Conservation (phyloP, 2,329 filamentous ascomycete species). For the Talaromyces funiculosus region DNA sequence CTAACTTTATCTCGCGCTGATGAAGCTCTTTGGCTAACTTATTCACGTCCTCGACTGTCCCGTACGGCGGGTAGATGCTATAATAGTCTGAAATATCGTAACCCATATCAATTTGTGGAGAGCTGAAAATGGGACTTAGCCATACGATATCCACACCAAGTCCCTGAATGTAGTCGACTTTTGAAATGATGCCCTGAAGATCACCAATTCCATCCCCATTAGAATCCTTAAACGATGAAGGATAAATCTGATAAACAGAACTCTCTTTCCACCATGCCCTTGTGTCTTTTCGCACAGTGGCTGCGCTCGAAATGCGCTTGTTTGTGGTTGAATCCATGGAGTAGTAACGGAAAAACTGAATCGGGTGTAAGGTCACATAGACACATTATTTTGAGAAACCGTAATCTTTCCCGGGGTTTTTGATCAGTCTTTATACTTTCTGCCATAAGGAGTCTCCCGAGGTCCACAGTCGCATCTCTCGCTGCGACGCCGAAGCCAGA, state of each 20-base stretch:
- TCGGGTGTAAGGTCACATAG: too few relatives aligned
- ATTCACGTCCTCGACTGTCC: slow-evolving; percentile 62
- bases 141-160: slow-evolving; percentile 29
- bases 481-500: too few relatives aligned
- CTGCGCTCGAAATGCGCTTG: background rate
- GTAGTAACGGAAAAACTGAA: too few relatives aligned
- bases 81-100: slow-evolving; percentile 54
- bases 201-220: slow-evolving; percentile 32
- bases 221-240: slow-evolving; percentile 30
- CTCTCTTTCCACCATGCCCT: slow-evolving; percentile 36
- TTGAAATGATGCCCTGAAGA: slow-evolving; percentile 26
- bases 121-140: slow-evolving; percentile 46
- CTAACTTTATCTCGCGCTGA: slow-evolving; percentile 60
- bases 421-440: too few relatives aligned
- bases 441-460: too few relatives aligned
- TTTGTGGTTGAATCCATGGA: background rate
- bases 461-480: too few relatives aligned
- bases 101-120: slow-evolving; percentile 47
- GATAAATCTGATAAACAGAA: slow-evolving; percentile 28
- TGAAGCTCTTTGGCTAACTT: slow-evolving; percentile 56
- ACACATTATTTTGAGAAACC: too few relatives aligned
- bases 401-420: background rate
- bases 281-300: background rate
- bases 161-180: slow-evolving; percentile 26
- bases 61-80: slow-evolving; percentile 46